phyloP scores from a whole-genome alignment of 352 stramenopile species.

The Globisporangium megalacanthum region DNA sequence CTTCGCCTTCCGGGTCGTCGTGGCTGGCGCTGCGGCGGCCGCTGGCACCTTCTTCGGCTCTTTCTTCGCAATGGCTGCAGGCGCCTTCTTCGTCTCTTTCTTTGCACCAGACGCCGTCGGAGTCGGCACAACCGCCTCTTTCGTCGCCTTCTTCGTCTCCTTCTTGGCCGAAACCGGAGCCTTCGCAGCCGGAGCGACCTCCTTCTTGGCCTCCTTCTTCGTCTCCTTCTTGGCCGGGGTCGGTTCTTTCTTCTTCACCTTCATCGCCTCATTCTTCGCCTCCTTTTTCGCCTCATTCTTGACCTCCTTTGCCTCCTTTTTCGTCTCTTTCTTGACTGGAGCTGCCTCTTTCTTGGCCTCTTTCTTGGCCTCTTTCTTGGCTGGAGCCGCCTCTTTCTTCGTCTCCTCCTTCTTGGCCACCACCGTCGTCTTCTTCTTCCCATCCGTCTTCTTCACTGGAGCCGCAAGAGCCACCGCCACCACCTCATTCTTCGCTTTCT shows the following conservation, averaged over 20 bases:
- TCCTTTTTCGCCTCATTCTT: too few species aligned
- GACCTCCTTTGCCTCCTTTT: too few species aligned
- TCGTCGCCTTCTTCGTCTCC: slow-evolving; percentile 12
- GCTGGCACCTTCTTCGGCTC: slow-evolving; percentile 14
- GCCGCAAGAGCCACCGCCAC: neutral
- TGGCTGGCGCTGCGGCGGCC: neutral
- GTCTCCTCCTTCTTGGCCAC: too few species aligned
- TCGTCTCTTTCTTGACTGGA: neutral
- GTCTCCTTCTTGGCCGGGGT: neutral
- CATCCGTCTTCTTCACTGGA: slow-evolving; percentile 16
- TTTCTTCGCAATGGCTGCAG: slow-evolving; percentile 11
- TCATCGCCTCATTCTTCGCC: too few species aligned
- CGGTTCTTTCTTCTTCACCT: too few species aligned
- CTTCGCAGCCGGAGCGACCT: neutral
- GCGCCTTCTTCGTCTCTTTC: slow-evolving; percentile 13
- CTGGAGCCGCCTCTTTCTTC: too few species aligned
- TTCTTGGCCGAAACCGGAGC: neutral
- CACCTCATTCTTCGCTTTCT: slow-evolving; percentile 11
- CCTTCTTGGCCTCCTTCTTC: neutral
- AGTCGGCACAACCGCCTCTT: slow-evolving; percentile 12
- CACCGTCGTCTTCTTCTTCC: slow-evolving; percentile 11
- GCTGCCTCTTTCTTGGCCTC: too few species aligned
- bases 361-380: too few species aligned
- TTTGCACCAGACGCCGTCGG: slow-evolving; percentile 4
- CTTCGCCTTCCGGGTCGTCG: slow-evolving; percentile 13